Conservation (phyloP, 441 rosid genomes). For the Corymbia calophylla region DNA sequence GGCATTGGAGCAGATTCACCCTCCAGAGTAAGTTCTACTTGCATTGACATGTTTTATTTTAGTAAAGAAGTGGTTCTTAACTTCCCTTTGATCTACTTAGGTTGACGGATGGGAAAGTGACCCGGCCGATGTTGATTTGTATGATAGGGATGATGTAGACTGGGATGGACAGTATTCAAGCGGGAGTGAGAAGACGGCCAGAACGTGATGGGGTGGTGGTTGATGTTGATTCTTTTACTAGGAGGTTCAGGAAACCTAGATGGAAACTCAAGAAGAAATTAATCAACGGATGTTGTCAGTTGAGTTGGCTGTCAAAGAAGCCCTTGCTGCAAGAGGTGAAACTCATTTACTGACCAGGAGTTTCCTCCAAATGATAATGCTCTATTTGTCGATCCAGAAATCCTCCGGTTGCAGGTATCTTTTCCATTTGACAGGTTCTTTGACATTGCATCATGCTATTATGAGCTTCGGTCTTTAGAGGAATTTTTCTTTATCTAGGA, state of each 20-base stretch:
- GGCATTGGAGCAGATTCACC: constrained; percentile 99
- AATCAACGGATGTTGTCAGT: constrained; percentile 97
- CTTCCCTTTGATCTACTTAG: constrained; percentile 32
- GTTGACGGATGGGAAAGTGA: constrained; percentile 99
- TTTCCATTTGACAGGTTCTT: constrained; percentile 1
- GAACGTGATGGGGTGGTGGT: constrained; percentile 74
- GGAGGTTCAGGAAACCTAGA: constrained; percentile 95
- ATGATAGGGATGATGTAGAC: constrained; percentile 98
- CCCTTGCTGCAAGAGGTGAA: constrained; percentile 86
- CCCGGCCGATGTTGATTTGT: constrained; percentile 95
- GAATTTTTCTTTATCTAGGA: too few relatives aligned
- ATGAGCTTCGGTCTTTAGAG: too few relatives aligned
- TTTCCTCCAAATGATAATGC: constrained; percentile 98
- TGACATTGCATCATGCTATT: not conserved
- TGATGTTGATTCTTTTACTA: constrained; percentile 83
- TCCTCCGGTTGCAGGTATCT: constrained; percentile 75
- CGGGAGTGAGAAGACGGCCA: constrained; percentile 90
- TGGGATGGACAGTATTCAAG: constrained; percentile 99
- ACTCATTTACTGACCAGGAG: constrained; percentile 89
- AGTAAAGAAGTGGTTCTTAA: not conserved
- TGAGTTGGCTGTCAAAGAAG: constrained; percentile 98
- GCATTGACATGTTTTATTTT: not conserved
- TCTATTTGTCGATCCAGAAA: constrained; percentile 75
- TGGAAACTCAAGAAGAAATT: constrained; percentile 94
- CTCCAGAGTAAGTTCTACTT: constrained; percentile 58